Conservation (phyloP, 1,284 basidiomycete species). For the Melampsora americana region DNA sequence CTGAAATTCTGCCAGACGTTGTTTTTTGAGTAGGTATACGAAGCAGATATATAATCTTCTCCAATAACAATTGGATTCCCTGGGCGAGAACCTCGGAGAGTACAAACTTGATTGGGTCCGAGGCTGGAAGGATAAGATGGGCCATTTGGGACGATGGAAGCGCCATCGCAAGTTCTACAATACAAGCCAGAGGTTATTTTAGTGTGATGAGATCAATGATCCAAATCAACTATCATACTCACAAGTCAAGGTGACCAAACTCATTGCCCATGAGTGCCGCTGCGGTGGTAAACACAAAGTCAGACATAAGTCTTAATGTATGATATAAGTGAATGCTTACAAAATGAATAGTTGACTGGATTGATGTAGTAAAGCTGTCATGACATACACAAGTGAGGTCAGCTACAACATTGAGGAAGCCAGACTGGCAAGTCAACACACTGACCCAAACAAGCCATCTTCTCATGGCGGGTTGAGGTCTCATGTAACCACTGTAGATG, state of each 20-base stretch:
- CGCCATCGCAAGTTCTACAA: neutral
- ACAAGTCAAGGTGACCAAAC: constrained; percentile 64
- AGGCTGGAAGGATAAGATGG: constrained; percentile 53
- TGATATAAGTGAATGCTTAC: neutral
- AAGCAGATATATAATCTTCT: constrained; percentile 60
- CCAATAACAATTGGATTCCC: constrained; percentile 54
- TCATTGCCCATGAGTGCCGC: constrained; percentile 77
- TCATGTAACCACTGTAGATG: constrained; percentile 49
- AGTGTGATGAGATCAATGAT: neutral
- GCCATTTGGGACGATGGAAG: constrained; percentile 45
- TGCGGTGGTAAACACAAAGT: constrained; percentile 56
- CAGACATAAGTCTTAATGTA: neutral
- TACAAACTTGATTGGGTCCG: constrained; percentile 55
- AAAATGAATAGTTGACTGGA: constrained; percentile 63
- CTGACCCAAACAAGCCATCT: constrained; percentile 80
- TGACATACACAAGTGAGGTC: constrained; percentile 1
- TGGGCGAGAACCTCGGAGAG: constrained; percentile 55
- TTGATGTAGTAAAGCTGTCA: constrained; percentile 61
- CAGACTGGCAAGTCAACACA: constrained; percentile 30
- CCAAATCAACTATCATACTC: neutral
- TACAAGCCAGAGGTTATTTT: neutral
- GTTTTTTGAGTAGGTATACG: constrained; percentile 56
- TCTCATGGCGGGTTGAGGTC: constrained; percentile 66
- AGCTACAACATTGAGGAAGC: neutral
- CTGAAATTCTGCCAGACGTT: constrained; percentile 36